These are phyloP conservation scores for Hypoxylon sp. DNA, from an alignment of 2,329 filamentous ascomycete genomes.

Conservation along the genomic window DNA sequence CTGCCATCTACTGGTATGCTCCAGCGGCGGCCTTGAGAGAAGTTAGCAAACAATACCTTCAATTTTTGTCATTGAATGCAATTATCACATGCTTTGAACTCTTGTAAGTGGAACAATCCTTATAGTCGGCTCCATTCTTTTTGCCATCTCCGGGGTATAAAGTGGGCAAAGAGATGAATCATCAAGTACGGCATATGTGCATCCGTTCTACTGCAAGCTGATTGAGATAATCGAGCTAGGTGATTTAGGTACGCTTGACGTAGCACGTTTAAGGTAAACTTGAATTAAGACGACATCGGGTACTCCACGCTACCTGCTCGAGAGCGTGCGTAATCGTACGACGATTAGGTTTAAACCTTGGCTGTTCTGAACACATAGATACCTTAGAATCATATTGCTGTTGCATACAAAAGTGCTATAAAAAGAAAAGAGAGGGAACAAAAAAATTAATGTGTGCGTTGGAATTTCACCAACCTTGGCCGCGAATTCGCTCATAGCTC, in stretches of 20 bases:
- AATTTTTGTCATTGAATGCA: not conserved
- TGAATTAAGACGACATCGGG: not conserved
- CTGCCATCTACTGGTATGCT: not conserved
- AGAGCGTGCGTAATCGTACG: slow-evolving; percentile 36
- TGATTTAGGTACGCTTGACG: not conserved
- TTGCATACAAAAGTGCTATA: slow-evolving; percentile 3
- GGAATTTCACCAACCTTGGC: slow-evolving; percentile 25
- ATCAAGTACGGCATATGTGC: slow-evolving; percentile 11
- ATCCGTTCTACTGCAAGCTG: slow-evolving; percentile 9
- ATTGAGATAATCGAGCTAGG: not conserved
- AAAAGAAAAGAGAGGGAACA: slow-evolving; percentile 1
- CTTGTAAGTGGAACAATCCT: slow-evolving; percentile 13
- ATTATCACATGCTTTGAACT: slow-evolving; percentile 12
- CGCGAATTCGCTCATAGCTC: slow-evolving; percentile 10
- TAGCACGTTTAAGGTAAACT: not conserved
- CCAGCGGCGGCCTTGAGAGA: not conserved
- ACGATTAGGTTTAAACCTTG: slow-evolving; percentile 27
- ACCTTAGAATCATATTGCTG: no score
- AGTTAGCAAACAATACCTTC: not conserved
- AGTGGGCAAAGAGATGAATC: slow-evolving; percentile 11
- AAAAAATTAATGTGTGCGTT: slow-evolving; percentile 4
- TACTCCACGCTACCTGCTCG: not conserved
- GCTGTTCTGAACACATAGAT: not conserved
- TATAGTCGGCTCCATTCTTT: slow-evolving; percentile 10
- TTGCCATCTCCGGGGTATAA: slow-evolving; percentile 1